phyloP scores from a whole-genome alignment of 345 rosid genomes.

The Iberis pinnata region DNA sequence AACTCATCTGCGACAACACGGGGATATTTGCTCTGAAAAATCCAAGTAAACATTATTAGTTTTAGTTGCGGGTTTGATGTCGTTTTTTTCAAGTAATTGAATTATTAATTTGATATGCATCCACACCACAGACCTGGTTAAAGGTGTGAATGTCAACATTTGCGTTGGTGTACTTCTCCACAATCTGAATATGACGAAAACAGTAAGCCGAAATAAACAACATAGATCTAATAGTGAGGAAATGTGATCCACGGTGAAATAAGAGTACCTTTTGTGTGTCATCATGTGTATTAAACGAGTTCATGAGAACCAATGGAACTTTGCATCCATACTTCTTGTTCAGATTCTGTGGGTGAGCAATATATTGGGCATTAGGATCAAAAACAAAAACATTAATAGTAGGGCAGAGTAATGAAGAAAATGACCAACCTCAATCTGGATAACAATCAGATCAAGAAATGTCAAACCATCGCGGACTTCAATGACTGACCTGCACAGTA shows the following conservation, averaged over 20 bases:
- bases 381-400: too few species aligned
- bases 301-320: conserved; percentile 91
- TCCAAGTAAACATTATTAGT: conserved; percentile 11
- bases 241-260: conserved; percentile 2
- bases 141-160: conserved; percentile 80
- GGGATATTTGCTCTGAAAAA: conserved; percentile 86
- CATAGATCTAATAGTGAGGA: conserved; percentile 1
- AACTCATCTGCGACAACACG: conserved; percentile 75
- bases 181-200: conserved; percentile 45
- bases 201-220: conserved; percentile 10
- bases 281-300: conserved; percentile 95
- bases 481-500: conserved; percentile 65
- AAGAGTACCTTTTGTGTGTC: conserved; percentile 68
- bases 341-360: conserved; percentile 42
- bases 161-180: conserved; percentile 73
- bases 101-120: background rate
- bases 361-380: background rate
- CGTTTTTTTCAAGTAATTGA: background rate
- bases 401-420: background rate
- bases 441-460: conserved; percentile 88
- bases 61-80: conserved; percentile 8
- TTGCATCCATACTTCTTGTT: conserved; percentile 72
- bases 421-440: conserved; percentile 70
- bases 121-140: conserved; percentile 61
- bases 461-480: conserved; percentile 93